Evolutionary conservation across 345 rosid genomes (phyloP).

Genomic region (Populus simonii): DNA sequence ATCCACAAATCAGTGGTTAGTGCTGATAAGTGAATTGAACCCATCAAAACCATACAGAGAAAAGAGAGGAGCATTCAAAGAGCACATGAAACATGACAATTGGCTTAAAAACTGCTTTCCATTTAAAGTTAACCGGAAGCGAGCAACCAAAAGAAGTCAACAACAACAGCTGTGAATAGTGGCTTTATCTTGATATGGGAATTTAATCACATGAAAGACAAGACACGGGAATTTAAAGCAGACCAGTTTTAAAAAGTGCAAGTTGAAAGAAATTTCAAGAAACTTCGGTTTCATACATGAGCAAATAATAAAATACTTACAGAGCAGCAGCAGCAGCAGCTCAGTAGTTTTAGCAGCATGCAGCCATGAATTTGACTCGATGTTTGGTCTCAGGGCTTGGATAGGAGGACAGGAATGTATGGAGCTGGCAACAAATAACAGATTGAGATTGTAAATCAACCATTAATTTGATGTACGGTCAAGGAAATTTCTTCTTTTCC

Average conservation of each 20-base stretch:
- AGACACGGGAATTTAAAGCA: not conserved
- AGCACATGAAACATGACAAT: not conserved
- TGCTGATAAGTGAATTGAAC: not conserved
- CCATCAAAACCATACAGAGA: not conserved
- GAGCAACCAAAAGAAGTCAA: not conserved
- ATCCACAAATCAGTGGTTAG: not conserved
- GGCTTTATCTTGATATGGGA: not conserved
- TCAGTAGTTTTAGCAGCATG: not conserved
- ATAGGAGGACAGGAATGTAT: not conserved
- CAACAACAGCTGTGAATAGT: not conserved
- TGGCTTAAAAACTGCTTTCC: not conserved
- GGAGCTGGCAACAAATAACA: not conserved
- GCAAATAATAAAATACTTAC: not conserved
- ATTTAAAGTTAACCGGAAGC: not conserved
- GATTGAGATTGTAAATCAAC: not conserved
- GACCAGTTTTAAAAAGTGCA: not conserved
- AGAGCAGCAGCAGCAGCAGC: not conserved
- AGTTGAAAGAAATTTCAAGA: not conserved
- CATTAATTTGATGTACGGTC: not conserved
- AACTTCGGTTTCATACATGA: not conserved
- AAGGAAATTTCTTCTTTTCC: not conserved
- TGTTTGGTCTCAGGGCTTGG: not conserved
- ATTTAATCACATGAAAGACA: not conserved
- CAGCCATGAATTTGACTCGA: too few species aligned
- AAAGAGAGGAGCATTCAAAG: not conserved